Base-by-base conservation (phyloP, 2,329 filamentous ascomycete genomes). In the Fusarium fujikuroi region DNA sequence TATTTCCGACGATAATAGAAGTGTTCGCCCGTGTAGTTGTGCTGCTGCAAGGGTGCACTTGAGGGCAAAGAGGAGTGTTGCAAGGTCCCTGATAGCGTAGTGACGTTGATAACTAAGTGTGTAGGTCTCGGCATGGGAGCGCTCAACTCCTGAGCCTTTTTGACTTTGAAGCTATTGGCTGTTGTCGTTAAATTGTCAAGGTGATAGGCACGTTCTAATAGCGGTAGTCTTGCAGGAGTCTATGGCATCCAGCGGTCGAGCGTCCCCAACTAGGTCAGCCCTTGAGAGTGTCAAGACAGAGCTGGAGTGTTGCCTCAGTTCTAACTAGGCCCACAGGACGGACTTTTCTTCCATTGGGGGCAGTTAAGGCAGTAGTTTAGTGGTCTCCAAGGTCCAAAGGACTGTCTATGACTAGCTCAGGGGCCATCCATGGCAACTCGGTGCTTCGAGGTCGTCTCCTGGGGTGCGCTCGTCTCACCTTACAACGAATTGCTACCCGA, bases 151-250 rank as follows among this genome's bases (percentile, higher is more conserved):
- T 21, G 30, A 52, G n/a, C 30, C 16, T 25, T n/a, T 21, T 6
- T 36, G 30, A 52, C n/a, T 11, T 36, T 3, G 12, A 25, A 10
- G 18, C 4, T 11, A 11, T 21, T 8, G 32, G 18, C n/a, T 36
- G 9, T 11, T 52, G 9, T 15, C 32, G 18, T 25, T 6, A 19
- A 15, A 19, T 2, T 25, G 18, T 34, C 12, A 52, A 15, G 12
- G 7, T 2, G 2, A 52, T 7, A 25, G 12, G 4, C 0, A 7
- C 3, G 16, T 19, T 36, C 0, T 3, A 15, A 15, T 15, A 11
- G 11, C 4, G 4, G 1, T 2, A 11, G n/a, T 8, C 1, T 34
- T 9, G 9, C 23, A 5, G 11, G 12, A 36, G 7, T 23, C 0
- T 14, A 19, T 8, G 4, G 21, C 2, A 21, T 18, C 30, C 12